Base-by-base conservation (phyloP, 1,139 yeast species). In the Candida sp. region DNA sequence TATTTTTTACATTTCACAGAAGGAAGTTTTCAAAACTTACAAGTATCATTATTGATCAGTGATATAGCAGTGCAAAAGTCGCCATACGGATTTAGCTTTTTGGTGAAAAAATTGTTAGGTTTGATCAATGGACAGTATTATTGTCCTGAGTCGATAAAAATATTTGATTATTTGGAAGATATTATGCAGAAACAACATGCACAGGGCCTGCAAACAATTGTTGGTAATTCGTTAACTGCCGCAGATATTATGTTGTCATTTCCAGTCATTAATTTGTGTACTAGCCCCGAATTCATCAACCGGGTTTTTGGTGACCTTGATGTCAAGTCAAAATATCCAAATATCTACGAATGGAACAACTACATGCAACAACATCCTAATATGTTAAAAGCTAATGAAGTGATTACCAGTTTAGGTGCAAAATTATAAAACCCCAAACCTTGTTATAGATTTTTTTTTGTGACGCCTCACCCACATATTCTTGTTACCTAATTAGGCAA, bases 1-100 rank as follows among this genome's bases (percentile, higher is more conserved):
- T 72, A 68, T 53, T 70, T 57, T 51, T 59, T 67, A 39, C 71
- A 70, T 49, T 72, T 61, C 42, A 48, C 70, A n/a, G 77, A 72
- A 52, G 75, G 73, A 2, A 57, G 69, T 6, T 56, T 72, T 36
- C 74, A 70, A 51, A 63, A 66, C 3, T 49, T 51, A 25, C 55
- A 68, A 46, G 73, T 71, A 5, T 52, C 67, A 3, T 51, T 65
- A 11, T 56, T 69, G 37, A 64, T 71, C 21, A 57, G 61, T 35
- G 36, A 43, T 15, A 42, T 55, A 25, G 73, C 75, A 4, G 50
- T 47, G 33, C 29, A 48, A n/a, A 47, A 40, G 32, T 67, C 72
- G 2, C 75, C 75, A 2, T 67, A 57, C 43, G 65, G 66, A 1
- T 43, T 54, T 5, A 50, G 53, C 27, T 52, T 50, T 36, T 46